Evolutionary conservation across 805 yeast species (phyloP).

Genomic region (Alloascoidea africana): DNA sequence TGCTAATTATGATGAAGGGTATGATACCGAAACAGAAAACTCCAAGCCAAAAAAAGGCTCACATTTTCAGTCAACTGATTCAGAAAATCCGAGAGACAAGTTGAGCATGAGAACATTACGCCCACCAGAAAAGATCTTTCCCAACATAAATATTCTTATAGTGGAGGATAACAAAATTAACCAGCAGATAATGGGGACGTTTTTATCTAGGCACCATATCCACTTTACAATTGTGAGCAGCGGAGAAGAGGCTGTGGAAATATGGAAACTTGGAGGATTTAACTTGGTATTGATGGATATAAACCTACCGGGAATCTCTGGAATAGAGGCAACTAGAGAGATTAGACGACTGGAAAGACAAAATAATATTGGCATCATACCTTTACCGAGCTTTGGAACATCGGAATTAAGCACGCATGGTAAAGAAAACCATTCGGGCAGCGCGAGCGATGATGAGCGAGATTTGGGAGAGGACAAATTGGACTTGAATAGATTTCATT

Average conservation of each 20-base stretch:
- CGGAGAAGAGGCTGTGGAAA: conserved; percentile 89
- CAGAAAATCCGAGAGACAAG: no score
- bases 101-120: no score
- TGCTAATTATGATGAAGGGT: no score
- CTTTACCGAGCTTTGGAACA: conserved; percentile 11
- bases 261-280: conserved; percentile 90
- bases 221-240: conserved; percentile 78
- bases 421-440: neutral
- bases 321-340: conserved; percentile 88
- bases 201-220: conserved; percentile 71
- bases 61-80: no score
- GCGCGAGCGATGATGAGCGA: conserved; percentile 19
- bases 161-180: conserved; percentile 96
- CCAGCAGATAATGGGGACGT: conserved; percentile 81
- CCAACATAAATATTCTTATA: conserved; percentile 78
- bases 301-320: conserved; percentile 91
- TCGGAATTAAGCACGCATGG: conserved; percentile 11
- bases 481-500: conserved; percentile 50
- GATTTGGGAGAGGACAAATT: no score
- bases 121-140: conserved; percentile 44
- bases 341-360: conserved; percentile 72
- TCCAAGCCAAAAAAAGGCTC: no score
- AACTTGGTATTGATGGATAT: conserved; percentile 95
- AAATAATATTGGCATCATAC: conserved; percentile 57
- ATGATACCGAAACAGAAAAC: no score